These are phyloP conservation scores for Pestalotiopsis sp. DNA, from an alignment of 2,329 filamentous ascomycete genomes.

Conservation along the genomic window DNA sequence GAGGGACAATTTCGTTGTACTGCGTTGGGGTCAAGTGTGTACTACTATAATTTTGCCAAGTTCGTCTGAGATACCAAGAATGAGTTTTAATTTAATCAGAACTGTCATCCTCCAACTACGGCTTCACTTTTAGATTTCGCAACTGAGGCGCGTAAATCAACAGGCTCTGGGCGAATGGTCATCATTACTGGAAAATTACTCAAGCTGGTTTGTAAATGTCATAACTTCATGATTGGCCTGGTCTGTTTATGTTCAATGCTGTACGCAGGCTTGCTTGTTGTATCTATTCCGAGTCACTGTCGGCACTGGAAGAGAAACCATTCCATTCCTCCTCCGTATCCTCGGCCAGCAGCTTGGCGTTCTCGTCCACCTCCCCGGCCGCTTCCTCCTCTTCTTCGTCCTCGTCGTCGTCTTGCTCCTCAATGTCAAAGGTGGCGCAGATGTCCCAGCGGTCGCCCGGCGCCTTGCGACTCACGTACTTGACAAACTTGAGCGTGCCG, in stretches of 20 bases:
- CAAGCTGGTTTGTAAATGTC: neutral
- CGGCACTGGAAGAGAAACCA: constrained; percentile 51
- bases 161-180: neutral
- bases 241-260: neutral
- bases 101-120: neutral
- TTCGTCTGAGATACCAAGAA: too few relatives aligned
- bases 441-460: constrained; percentile 93
- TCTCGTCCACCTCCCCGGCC: constrained; percentile 28
- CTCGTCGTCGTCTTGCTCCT: constrained; percentile 50
- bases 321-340: constrained; percentile 60
- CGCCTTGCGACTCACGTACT: constrained; percentile 85
- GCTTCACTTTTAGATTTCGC: neutral
- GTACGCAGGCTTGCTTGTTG: neutral
- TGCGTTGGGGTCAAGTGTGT: too few relatives aligned
- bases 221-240: neutral
- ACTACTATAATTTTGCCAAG: too few relatives aligned
- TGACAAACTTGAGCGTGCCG: constrained; percentile 89
- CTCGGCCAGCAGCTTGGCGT: constrained; percentile 36
- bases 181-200: neutral
- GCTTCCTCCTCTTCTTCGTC: constrained; percentile 32
- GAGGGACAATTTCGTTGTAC: too few relatives aligned
- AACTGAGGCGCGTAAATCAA: neutral
- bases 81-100: too few relatives aligned
- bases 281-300: constrained; percentile 13
- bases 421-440: constrained; percentile 75